Evolutionary conservation across 768 basidiomycete species (phyloP).

Genomic region (Baorangia bicolor): DNA sequence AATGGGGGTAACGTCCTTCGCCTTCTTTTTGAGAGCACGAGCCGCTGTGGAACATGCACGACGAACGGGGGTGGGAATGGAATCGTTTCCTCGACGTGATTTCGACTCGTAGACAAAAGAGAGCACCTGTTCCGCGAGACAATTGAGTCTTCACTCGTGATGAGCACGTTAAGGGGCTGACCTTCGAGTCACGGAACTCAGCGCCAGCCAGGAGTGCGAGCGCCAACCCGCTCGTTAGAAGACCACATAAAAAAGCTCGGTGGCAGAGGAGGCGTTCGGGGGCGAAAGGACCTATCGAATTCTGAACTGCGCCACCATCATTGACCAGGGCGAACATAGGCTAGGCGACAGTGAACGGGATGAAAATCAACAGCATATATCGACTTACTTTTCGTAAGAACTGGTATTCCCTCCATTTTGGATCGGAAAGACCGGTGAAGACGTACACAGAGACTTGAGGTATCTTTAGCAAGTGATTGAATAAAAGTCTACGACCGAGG

Average conservation of each 20-base stretch:
- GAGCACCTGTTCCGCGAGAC: conserved; percentile 43
- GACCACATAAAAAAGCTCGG: conserved; percentile 47
- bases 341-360: conserved; percentile 32
- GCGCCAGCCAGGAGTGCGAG: conserved; percentile 52
- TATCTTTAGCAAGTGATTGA: conserved; percentile 44
- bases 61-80: conserved; percentile 8
- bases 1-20: not conserved
- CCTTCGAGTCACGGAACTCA: conserved; percentile 66
- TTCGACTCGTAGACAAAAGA: conserved; percentile 56
- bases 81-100: conserved; percentile 19
- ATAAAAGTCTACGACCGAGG: conserved; percentile 52
- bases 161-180: conserved; percentile 15
- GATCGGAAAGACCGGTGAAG: conserved; percentile 48
- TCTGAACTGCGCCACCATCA: conserved; percentile 43
- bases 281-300: conserved; percentile 7
- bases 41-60: conserved; percentile 6
- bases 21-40: conserved; percentile 6
- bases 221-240: conserved; percentile 50
- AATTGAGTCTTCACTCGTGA: not conserved
- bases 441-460: conserved; percentile 42
- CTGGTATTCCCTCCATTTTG: conserved; percentile 48
- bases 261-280: conserved; percentile 42
- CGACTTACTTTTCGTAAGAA: conserved; percentile 39
- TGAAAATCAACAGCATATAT: not conserved
- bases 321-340: conserved; percentile 67